Base-by-base conservation (phyloP, 2,329 filamentous ascomycete genomes). In the Lasiodiplodia citricola region DNA sequence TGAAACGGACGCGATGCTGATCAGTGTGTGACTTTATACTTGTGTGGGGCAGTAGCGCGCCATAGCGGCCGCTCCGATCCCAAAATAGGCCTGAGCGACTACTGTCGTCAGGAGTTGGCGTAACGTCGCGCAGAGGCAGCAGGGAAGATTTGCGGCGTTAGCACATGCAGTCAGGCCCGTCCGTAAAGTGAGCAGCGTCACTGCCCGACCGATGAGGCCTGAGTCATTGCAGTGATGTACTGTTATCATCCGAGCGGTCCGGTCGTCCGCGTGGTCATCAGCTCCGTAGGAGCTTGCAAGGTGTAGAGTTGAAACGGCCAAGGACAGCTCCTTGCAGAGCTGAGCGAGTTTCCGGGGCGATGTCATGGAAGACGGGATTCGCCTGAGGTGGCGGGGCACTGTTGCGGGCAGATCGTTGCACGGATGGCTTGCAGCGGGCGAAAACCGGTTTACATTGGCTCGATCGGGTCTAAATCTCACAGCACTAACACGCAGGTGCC, bases 381-480 rank as follows among this genome's bases (percentile, higher is more conserved):
- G 56, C 56, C 37, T 62, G 21, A 47, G 57, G 57, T 16, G 16
- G 58, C 44, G 41, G 57, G 41, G 58, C 58, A 10, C 58, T 47
- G 11, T 25, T 28, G 41, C 41, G 38, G 44, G 58, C 44, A 35
- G 58, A 63, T 63, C 58, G 58, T 63, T 64, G 60, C 60, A 64
- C 60, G 60, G 44, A 64, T 64, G 44, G 60, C 60, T 51, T 63
- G 63, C 63, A 54, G 63, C 31, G 11, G n/a, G 28, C 63, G 63
- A 25, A 41, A 66, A 66, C 50, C 51, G 63, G 63, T 44, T 66
- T 41, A 51, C 18, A 64, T 66, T 66, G 63, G 63, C 51, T 64
- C 28, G 21, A 64, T 64, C 47, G 60, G 47, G 60, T 35, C 60
- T 54, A 52, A 64, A 64, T 38, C 60, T 64, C 47, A 35, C 47